Evolutionary conservation across 495 filamentous ascomycete species (phyloP), one percentile per base, ranked within the genome.

Genomic region (Paragyromitra xinjiangensis): DNA sequence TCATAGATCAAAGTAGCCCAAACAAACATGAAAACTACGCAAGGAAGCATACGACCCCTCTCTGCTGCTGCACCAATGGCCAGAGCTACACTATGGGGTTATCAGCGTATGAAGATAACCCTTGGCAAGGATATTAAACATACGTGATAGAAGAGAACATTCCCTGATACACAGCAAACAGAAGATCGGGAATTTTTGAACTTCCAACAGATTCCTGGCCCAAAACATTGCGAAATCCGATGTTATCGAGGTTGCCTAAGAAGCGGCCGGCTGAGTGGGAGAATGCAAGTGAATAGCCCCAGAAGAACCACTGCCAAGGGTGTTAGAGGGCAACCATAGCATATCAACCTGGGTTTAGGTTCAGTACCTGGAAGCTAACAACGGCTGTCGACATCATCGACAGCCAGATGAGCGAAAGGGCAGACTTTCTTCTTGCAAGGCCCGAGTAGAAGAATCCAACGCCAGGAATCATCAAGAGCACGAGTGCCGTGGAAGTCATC

Each of bases 401-500:
- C 22, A 98, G 90, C 94, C 94, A 98, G 84, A 99, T 94, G 78
- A 98, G 87, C 7, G 94, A 93, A 69, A 99, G 88, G 14, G 95
- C 95, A 0, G 94, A 97, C 87, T 98, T 99, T 82, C 95, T 89
- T 72, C 95, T 91, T n/a, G 95, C 95, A 45, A 98, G 91, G 72
- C 95, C 95, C 11, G 94, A 98, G 87, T 99, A 99, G 88, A 99
- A 98, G 89, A 99, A 98, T 82, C 87, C 95, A 83, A 99, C 94
- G 78, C 95, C 95, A 11, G 95, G 95, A 85, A 99, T 95, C 95
- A 99, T 99, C 82, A 98, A 90, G 79, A 99, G 85, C 69, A 99
- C 95, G 19, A 99, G 89, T 16, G 93, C 95, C 9, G 95, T 92
- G 11, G 92, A 89, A 6, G 90, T 92, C 75, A 98, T 87, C 84